phyloP scores from a whole-genome alignment of 2,329 filamentous ascomycete species.

The Talaromyces sp. region DNA sequence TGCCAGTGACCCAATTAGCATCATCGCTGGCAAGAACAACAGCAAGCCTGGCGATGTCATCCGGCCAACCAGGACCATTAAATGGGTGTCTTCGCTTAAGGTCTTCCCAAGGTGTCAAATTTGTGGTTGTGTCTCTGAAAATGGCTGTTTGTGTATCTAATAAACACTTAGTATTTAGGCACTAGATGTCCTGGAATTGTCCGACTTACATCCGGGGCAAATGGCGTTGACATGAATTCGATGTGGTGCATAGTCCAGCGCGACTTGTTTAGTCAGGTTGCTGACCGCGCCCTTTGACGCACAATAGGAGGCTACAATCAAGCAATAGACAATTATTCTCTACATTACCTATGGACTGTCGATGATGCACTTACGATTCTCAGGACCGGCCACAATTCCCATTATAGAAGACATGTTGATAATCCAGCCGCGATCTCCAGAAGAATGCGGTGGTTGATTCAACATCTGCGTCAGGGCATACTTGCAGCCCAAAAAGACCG shows the following conservation, averaged over 20 bases:
- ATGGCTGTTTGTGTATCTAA: slow-evolving; percentile 6
- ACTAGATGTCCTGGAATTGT: background rate
- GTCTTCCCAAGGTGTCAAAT: background rate
- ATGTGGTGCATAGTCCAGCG: slow-evolving; percentile 38
- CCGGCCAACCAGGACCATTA: background rate
- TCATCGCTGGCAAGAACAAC: slow-evolving; percentile 45
- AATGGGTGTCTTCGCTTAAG: background rate
- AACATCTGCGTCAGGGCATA: slow-evolving; percentile 47
- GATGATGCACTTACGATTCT: slow-evolving; percentile 18
- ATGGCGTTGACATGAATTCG: slow-evolving; percentile 38
- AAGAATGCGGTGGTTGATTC: slow-evolving; percentile 35
- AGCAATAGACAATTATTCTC: background rate
- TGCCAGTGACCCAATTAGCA: slow-evolving; percentile 41
- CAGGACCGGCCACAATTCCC: slow-evolving; percentile 30
- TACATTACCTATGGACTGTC: background rate
- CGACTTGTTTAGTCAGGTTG: slow-evolving; percentile 41
- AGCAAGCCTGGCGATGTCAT: slow-evolving; percentile 33
- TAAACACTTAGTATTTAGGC: background rate
- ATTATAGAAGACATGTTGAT: slow-evolving; percentile 44
- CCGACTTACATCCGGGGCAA: slow-evolving; percentile 35
- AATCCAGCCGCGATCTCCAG: slow-evolving; percentile 45
- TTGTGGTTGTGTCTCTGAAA: background rate
- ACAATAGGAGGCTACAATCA: slow-evolving; percentile 34
- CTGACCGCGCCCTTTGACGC: slow-evolving; percentile 44
- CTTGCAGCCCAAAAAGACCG: slow-evolving; percentile 30